phyloP scores from a whole-genome alignment of 2,329 filamentous ascomycete genomes.

The Colletotrichum tabaci region DNA sequence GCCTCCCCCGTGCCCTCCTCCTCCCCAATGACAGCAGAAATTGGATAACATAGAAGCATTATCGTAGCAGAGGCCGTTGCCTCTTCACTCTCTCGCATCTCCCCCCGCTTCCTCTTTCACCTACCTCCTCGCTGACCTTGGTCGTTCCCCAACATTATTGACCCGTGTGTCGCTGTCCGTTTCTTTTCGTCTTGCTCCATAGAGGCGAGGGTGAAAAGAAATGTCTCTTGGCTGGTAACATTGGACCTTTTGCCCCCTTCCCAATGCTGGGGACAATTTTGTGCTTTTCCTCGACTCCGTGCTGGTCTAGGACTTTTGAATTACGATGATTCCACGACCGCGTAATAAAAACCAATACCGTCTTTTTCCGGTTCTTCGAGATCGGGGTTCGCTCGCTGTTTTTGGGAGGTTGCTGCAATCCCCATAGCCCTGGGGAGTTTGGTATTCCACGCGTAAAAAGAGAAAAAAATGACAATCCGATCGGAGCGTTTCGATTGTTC shows the following conservation, averaged over 20 bases:
- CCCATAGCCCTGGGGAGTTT: slow-evolving; percentile 33
- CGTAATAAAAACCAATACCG: slow-evolving; percentile 16
- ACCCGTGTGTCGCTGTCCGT: slow-evolving; percentile 23
- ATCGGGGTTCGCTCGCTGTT: slow-evolving; percentile 30
- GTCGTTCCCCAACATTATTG: slow-evolving; percentile 28
- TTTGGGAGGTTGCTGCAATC: slow-evolving; percentile 27
- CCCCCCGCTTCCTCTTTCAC: slow-evolving; percentile 24
- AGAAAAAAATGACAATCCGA: slow-evolving; percentile 35
- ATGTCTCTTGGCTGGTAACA: slow-evolving; percentile 18
- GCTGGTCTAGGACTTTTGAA: slow-evolving; percentile 39
- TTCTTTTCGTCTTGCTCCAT: slow-evolving; percentile 14
- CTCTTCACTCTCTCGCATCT: slow-evolving; percentile 23
- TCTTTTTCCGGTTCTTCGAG: slow-evolving; percentile 19
- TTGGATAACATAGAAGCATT: slow-evolving; percentile 43
- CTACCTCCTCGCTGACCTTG: slow-evolving; percentile 3
- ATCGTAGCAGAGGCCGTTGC: slow-evolving; percentile 43
- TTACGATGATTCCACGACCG: slow-evolving; percentile 33
- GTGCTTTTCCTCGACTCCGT: slow-evolving; percentile 37
- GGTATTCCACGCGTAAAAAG: slow-evolving; percentile 41
- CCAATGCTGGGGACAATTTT: slow-evolving; percentile 23
- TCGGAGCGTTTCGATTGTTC: slow-evolving; percentile 22
- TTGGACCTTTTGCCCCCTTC: slow-evolving; percentile 15
- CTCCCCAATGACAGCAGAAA: slow-evolving; percentile 27
- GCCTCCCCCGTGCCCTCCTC: slow-evolving; percentile 48
- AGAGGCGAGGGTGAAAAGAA: background rate